Conservation (phyloP, 2,329 filamentous ascomycete species). For the Epichloe sp. region DNA sequence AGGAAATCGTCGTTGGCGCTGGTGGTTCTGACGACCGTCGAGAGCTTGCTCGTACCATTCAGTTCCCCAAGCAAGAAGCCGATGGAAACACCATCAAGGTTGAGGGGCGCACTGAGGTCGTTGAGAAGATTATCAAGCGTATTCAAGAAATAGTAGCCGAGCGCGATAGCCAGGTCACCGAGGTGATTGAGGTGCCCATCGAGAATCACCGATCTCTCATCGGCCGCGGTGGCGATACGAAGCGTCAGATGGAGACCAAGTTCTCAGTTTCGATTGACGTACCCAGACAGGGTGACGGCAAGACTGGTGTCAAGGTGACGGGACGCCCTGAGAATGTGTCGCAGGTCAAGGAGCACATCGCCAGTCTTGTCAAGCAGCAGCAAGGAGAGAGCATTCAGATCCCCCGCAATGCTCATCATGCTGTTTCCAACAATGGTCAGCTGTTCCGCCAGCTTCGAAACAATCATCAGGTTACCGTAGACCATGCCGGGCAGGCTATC, state of each 20-base stretch:
- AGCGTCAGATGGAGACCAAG: constrained; percentile 72
- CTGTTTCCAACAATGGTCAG: constrained; percentile 74
- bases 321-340: constrained; percentile 69
- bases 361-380: constrained; percentile 66
- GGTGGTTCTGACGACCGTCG: constrained; percentile 81
- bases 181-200: constrained; percentile 67
- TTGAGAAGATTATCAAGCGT: constrained; percentile 74
- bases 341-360: constrained; percentile 77
- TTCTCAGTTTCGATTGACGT: constrained; percentile 84
- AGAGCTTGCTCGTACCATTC: constrained; percentile 76
- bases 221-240: constrained; percentile 77
- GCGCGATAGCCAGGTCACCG: constrained; percentile 69
- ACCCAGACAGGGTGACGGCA: constrained; percentile 73
- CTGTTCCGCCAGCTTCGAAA: constrained; percentile 86
- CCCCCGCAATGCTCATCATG: constrained; percentile 65
- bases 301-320: constrained; percentile 74
- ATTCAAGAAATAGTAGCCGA: constrained; percentile 75
- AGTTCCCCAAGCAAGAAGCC: constrained; percentile 82
- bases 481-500: constrained; percentile 70
- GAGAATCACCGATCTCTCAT: constrained; percentile 88
- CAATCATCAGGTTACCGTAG: constrained; percentile 78
- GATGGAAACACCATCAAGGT: constrained; percentile 75
- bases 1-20: constrained; percentile 72
- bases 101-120: constrained; percentile 70
- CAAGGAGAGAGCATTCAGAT: constrained; percentile 80